phyloP scores from a whole-genome alignment of 306 rosid species.

The Castanea sativa region DNA sequence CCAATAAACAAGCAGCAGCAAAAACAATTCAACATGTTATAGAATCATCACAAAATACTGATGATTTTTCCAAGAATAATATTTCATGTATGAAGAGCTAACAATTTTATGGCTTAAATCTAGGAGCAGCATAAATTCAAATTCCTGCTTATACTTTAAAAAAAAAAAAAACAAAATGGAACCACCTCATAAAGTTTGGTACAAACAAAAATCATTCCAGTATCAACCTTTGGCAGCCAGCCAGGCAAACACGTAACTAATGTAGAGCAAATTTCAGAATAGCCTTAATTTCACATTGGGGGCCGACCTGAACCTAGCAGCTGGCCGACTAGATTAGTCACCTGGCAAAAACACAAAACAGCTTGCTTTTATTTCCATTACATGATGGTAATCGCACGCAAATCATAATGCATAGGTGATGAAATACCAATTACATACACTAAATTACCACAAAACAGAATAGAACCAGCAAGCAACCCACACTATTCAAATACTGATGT shows the following conservation, averaged over 20 bases:
- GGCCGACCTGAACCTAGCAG: conserved; percentile 79
- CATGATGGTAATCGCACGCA: not conserved
- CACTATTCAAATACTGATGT: too few relatives aligned
- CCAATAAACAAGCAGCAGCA: not conserved
- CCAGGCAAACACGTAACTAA: conserved; percentile 3
- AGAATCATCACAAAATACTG: not conserved
- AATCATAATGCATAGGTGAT: not conserved
- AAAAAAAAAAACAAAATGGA: not conserved
- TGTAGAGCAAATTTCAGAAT: conserved; percentile 5
- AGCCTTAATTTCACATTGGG: conserved; percentile 41
- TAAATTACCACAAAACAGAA: too few relatives aligned
- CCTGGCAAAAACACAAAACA: conserved; percentile 38
- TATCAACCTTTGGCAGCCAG: conserved; percentile 18
- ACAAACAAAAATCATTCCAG: conserved; percentile 10
- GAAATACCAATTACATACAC: not conserved
- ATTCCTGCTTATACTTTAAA: not conserved
- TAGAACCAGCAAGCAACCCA: too few relatives aligned
- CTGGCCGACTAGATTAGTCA: conserved; percentile 82
- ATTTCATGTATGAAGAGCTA: not conserved
- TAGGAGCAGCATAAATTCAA: conserved; percentile 19
- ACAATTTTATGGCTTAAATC: conserved; percentile 1
- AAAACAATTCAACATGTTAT: not conserved
- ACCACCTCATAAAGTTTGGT: not conserved
- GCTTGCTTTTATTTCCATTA: not conserved
- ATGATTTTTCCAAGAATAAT: conserved; percentile 5